phyloP scores from a whole-genome alignment of 192 early-diverging fungal genomes.

The Umbelopsis sp. region DNA sequence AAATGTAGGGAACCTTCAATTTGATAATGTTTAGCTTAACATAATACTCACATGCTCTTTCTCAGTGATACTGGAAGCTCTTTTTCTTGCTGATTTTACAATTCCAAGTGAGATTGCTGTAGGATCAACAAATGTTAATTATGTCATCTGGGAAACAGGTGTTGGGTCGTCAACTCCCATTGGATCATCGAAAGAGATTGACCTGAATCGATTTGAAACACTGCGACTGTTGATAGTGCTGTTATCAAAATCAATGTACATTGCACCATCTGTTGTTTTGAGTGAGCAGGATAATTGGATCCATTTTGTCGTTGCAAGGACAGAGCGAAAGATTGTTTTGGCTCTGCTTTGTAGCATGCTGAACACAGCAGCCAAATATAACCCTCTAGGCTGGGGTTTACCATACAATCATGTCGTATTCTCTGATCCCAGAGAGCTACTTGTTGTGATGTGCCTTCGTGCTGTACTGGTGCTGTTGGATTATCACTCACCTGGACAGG shows the following conservation, averaged over 20 bases:
- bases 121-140: slow-evolving; percentile 49
- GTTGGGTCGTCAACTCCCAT: slow-evolving; percentile 73
- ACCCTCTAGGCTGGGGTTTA: slow-evolving; percentile 83
- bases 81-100: slow-evolving; percentile 74
- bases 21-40: neutral
- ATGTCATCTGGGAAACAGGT: slow-evolving; percentile 81
- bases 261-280: slow-evolving; percentile 50
- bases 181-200: slow-evolving; percentile 66
- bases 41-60: neutral
- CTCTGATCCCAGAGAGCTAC: slow-evolving; percentile 70
- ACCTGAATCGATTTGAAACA: slow-evolving; percentile 76
- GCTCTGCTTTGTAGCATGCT: slow-evolving; percentile 84
- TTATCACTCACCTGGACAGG: slow-evolving; percentile 53
- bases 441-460: slow-evolving; percentile 75
- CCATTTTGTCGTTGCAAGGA: slow-evolving; percentile 48
- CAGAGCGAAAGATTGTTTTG: slow-evolving; percentile 73
- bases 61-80: slow-evolving; percentile 41
- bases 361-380: slow-evolving; percentile 82
- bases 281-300: slow-evolving; percentile 63
- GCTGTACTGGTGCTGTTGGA: slow-evolving; percentile 71
- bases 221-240: slow-evolving; percentile 78
- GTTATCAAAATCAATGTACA: slow-evolving; percentile 83
- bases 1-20: slow-evolving; percentile 22
- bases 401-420: slow-evolving; percentile 88
- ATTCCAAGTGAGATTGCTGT: slow-evolving; percentile 55